phyloP scores from a whole-genome alignment of 768 basidiomycete species.

The Lenzites betulinus region DNA sequence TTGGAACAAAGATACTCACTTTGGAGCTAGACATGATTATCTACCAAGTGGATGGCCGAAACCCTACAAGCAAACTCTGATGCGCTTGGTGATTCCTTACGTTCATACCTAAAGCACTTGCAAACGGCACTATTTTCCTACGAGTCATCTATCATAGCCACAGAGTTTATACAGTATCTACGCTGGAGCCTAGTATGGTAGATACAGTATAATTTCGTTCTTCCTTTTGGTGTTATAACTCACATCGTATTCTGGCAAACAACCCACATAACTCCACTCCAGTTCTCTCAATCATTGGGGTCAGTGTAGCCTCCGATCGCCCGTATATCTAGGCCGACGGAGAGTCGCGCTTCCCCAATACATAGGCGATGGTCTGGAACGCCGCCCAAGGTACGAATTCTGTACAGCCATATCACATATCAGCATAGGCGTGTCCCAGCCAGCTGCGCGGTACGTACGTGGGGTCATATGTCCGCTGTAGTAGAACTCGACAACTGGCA shows the following conservation, averaged over 20 bases:
- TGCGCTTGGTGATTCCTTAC: too few species aligned
- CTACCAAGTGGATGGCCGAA: conserved; percentile 14
- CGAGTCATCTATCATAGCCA: too few species aligned
- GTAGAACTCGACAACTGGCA: conserved; percentile 55
- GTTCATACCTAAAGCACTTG: background rate
- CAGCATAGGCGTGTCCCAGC: background rate
- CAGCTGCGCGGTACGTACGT: conserved; percentile 37
- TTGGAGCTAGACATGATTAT: conserved; percentile 3
- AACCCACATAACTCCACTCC: too few species aligned
- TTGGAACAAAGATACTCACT: background rate
- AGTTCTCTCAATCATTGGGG: too few species aligned
- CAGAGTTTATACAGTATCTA: too few species aligned
- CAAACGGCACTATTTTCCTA: background rate
- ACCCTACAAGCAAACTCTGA: conserved; percentile 1
- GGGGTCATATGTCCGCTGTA: conserved; percentile 64
- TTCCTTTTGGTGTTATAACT: too few species aligned
- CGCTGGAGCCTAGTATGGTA: too few species aligned
- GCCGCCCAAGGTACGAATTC: conserved; percentile 50
- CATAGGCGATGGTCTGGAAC: conserved; percentile 66
- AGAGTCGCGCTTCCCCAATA: conserved; percentile 58
- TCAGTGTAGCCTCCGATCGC: too few species aligned
- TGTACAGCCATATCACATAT: background rate
- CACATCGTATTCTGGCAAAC: too few species aligned
- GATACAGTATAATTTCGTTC: too few species aligned
- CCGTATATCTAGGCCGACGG: conserved; percentile 33